Conservation (phyloP, 2,329 filamentous ascomycete species). For the Botryotinia calthae region DNA sequence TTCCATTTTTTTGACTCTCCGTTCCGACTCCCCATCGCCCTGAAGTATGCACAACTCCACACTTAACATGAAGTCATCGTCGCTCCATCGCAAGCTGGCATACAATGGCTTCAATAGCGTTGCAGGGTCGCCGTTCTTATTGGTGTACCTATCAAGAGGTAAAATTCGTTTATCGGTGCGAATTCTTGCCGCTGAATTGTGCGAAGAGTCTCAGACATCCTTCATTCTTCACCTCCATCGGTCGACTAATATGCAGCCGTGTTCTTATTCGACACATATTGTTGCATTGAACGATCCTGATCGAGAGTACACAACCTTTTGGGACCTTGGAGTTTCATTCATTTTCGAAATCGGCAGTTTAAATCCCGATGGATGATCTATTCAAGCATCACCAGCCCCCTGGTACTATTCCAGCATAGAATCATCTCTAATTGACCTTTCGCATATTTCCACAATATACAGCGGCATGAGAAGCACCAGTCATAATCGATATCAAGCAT, state of each 20-base stretch:
- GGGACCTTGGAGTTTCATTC: neutral
- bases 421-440: neutral
- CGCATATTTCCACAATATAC: neutral
- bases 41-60: conserved; percentile 4
- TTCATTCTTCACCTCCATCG: neutral
- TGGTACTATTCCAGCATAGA: neutral
- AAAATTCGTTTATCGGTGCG: neutral
- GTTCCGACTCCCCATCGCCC: neutral
- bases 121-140: neutral
- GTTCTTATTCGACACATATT: neutral
- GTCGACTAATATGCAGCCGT: conserved; percentile 2
- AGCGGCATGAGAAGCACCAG: conserved; percentile 12
- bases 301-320: neutral
- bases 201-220: neutral
- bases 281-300: conserved; percentile 8
- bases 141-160: neutral
- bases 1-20: neutral
- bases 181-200: neutral
- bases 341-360: conserved; percentile 11
- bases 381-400: conserved; percentile 1
- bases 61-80: neutral
- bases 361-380: neutral
- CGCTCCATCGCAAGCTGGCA: neutral
- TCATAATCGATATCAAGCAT: conserved; percentile 7
- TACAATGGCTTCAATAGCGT: conserved; percentile 5